phyloP scores from a whole-genome alignment of 495 filamentous ascomycete species.

The Podospora conica region DNA sequence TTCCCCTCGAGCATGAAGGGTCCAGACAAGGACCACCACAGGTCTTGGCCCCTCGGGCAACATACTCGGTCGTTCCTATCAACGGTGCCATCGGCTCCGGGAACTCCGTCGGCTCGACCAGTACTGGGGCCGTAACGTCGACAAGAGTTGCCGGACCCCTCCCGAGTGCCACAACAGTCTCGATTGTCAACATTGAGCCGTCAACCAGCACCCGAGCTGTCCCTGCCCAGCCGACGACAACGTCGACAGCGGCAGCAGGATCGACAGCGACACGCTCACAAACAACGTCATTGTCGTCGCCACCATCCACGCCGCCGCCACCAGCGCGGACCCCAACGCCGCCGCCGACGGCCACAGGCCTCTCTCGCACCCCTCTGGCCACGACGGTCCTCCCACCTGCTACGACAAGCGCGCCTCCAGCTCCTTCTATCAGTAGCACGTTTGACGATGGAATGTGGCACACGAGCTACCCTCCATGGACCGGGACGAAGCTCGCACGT shows the following conservation, averaged over 20 bases:
- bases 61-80: conserved; percentile 27
- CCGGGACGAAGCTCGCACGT: conserved; percentile 23
- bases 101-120: conserved; percentile 1
- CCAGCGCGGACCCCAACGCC: not conserved
- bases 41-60: conserved; percentile 20
- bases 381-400: not conserved
- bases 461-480: conserved; percentile 37
- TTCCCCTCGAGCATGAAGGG: conserved; percentile 16
- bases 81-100: conserved; percentile 20
- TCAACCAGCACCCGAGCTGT: conserved; percentile 11
- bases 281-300: conserved; percentile 5
- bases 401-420: conserved; percentile 3
- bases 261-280: conserved; percentile 1
- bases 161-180: conserved; percentile 3
- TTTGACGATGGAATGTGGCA: conserved; percentile 35
- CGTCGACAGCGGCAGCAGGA: not conserved
- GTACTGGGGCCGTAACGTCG: conserved; percentile 14
- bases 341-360: not conserved
- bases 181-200: conserved; percentile 15
- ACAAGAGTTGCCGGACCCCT: not conserved
- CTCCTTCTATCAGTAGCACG: conserved; percentile 3
- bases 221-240: not conserved
- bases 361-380: not conserved
- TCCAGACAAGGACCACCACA: not conserved
- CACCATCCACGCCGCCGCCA: not conserved